phyloP scores from a whole-genome alignment of 2,329 filamentous ascomycete genomes.

The Balansia obtecta region DNA sequence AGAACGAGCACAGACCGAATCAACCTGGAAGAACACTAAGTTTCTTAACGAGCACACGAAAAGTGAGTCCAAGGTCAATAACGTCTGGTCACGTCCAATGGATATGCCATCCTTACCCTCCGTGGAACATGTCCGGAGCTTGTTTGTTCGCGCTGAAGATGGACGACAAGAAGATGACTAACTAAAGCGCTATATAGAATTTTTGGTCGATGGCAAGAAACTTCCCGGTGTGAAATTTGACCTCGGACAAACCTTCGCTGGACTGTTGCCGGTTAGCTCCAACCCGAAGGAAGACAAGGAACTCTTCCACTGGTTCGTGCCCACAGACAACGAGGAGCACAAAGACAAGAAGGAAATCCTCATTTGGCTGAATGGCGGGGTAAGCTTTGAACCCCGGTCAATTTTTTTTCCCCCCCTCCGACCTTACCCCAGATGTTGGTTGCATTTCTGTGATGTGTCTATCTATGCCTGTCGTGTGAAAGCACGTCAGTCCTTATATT shows the following conservation, averaged over 20 bases:
- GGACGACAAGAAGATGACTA: neutral
- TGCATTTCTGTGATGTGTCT: neutral
- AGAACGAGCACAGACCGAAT: neutral
- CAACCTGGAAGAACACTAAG: neutral
- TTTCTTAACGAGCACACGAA: constrained; percentile 11
- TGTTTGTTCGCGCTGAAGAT: no score
- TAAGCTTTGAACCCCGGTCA: constrained; percentile 15
- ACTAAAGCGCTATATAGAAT: constrained; percentile 30
- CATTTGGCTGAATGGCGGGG: constrained; percentile 48
- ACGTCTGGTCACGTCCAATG: no score
- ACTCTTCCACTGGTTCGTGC: constrained; percentile 58
- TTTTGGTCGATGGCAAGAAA: constrained; percentile 44
- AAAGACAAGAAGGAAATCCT: constrained; percentile 43
- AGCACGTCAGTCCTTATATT: no score
- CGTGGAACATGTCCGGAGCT: no score
- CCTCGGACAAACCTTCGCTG: constrained; percentile 45
- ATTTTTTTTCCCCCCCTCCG: accelerated
- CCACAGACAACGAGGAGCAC: constrained; percentile 32
- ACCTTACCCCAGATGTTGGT: neutral
- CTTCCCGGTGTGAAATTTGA: constrained; percentile 56
- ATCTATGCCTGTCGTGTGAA: no score
- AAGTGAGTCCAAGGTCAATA: constrained; percentile 4
- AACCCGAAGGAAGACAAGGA: constrained; percentile 36
- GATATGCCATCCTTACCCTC: no score
- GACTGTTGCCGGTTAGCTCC: constrained; percentile 41